A percentile compares a stretch with the other conserved stretches of the same genome.
Evolutionary conservation across 768 basidiomycete genomes (phyloP).

Genomic region (Hirschioporus abietinus): DNA sequence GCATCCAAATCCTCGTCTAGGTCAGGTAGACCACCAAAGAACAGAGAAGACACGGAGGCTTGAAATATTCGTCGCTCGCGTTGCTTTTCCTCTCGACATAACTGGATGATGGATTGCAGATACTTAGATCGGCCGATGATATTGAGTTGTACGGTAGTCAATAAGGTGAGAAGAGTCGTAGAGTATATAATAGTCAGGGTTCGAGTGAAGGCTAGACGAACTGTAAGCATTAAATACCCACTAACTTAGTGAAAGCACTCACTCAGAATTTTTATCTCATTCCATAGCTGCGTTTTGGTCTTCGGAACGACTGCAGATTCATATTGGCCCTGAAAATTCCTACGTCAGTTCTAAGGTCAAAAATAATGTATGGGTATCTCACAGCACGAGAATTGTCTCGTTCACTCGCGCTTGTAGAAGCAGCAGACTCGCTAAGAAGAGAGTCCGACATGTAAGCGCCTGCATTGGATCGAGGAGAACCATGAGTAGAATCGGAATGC

Average conservation of each 20-base stretch:
- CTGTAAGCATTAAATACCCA: conserved; percentile 3
- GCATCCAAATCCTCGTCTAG: conserved; percentile 19
- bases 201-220: conserved; percentile 69
- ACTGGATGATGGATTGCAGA: conserved; percentile 56
- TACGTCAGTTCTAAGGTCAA: background rate
- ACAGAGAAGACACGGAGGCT: conserved; percentile 33
- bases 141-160: conserved; percentile 82
- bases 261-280: conserved; percentile 88
- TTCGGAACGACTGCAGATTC: conserved; percentile 27
- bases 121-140: conserved; percentile 81
- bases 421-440: conserved; percentile 16
- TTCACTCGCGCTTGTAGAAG: conserved; percentile 13
- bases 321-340: background rate
- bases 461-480: conserved; percentile 12
- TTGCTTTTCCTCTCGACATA: conserved; percentile 53
- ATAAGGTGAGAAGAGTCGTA: conserved; percentile 76
- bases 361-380: background rate
- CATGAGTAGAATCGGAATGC: background rate
- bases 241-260: conserved; percentile 21
- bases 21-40: conserved; percentile 20
- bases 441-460: conserved; percentile 16
- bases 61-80: conserved; percentile 40
- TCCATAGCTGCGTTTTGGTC: conserved; percentile 85
- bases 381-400: conserved; percentile 5
- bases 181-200: conserved; percentile 85